A percentile compares a stretch with the other conserved stretches of the same genome.
These are phyloP conservation scores for Omphalotus guepiniiformis DNA, from an alignment of 768 basidiomycete species.

Conservation along the genomic window DNA sequence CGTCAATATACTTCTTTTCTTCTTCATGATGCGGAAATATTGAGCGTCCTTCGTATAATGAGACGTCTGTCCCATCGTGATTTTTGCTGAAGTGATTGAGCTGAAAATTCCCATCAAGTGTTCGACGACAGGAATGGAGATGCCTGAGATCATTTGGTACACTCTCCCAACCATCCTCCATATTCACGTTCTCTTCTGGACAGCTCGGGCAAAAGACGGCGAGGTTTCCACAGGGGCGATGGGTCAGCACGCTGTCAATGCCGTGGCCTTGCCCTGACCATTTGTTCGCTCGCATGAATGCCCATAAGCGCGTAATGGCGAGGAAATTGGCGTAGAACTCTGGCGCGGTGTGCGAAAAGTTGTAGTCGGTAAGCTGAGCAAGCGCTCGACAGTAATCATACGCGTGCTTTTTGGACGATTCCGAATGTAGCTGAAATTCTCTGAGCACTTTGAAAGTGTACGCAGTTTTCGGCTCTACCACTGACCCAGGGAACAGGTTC, in stretches of 20 bases:
- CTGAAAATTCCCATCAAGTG: conserved; percentile 19
- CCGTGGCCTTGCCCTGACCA: conserved; percentile 19
- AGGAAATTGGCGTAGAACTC: conserved; percentile 19
- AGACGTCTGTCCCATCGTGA: conserved; percentile 18
- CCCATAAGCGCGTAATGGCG: conserved; percentile 21
- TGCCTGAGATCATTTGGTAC: conserved; percentile 10
- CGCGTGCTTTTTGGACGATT: conserved; percentile 14
- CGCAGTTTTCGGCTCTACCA: conserved; percentile 6
- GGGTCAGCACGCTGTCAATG: conserved; percentile 14
- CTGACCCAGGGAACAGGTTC: conserved; percentile 11
- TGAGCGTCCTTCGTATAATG: conserved; percentile 12
- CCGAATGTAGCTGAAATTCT: conserved; percentile 10
- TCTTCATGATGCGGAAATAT: conserved; percentile 14
- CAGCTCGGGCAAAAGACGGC: conserved; percentile 21
- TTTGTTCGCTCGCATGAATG: conserved; percentile 11
- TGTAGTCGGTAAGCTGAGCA: conserved; percentile 7
- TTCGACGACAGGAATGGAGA: conserved; percentile 10
- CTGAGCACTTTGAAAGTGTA: conserved; percentile 16
- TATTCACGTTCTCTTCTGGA: conserved; percentile 24
- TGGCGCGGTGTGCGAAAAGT: conserved; percentile 4
- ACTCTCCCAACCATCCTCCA: conserved; percentile 13
- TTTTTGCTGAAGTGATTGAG: conserved; percentile 16
- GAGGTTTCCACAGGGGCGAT: conserved; percentile 11
- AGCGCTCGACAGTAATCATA: conserved; percentile 13
- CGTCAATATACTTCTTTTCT: conserved; percentile 13